Evolutionary conservation across 805 yeast species (phyloP), one percentile per base, ranked within the genome.

Genomic region (Monosporozyma servazzii): DNA sequence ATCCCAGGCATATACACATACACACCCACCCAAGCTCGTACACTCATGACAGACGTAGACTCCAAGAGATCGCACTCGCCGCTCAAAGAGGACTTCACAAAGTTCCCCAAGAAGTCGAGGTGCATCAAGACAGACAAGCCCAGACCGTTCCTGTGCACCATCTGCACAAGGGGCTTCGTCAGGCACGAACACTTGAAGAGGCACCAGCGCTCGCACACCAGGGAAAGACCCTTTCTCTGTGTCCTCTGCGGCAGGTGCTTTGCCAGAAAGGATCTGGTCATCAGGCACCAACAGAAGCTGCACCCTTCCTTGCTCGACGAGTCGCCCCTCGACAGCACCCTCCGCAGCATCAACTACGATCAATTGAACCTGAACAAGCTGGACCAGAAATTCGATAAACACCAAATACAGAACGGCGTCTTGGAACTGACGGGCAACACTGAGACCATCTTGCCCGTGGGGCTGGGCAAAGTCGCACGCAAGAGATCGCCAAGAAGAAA

Each of bases 231-330:
- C 1, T 91, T 85, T 71, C 93, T 88, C 64, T 91, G 99, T 70
- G 95, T 95, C 2, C 90, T 90, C 8, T 91, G 98, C 69, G 97
- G 96, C 33, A 80, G 98, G 48, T 86, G 96, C 64, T 91, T 93
- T 71, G 97, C 98, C 4, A 75, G 99, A 51, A 73, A 97, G 51
- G 91, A 86, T 65, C 74, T 86, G 63, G 88, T 93, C 29, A 75
- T 93, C 50, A 78, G 99, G 54, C 99, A 93, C 72, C 96, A 88
- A 71, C 97, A 89, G 69, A 93, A 93, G 64, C 77, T 93, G 36
- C 99, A 93, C 62, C 69, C 85, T 1, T 60, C 27, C 11, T 5
- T 10, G 3, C 18, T 20, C 4, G 36, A 5, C 13, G 13, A 31
- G n/a, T n/a, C n/a, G n/a, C n/a, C n/a, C n/a, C n/a, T n/a, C n/a